These are phyloP conservation scores for Oemleria cerasiformis DNA, from an alignment of 306 rosid species.

Conservation along the genomic window DNA sequence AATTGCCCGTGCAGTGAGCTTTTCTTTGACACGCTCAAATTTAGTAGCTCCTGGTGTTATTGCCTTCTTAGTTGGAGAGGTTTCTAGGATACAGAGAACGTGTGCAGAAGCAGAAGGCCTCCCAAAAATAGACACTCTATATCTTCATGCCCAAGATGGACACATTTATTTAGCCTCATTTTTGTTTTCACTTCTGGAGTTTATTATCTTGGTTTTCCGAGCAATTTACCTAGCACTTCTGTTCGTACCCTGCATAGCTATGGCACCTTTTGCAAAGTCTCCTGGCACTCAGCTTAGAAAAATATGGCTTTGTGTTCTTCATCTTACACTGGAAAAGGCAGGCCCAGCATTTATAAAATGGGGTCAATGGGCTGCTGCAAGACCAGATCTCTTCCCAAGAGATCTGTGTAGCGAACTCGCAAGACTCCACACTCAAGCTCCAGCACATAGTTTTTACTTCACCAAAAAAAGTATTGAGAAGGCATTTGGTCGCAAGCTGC, in stretches of 20 bases:
- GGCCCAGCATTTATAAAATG: constrained; percentile 83
- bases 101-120: constrained; percentile 51
- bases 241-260: constrained; percentile 65
- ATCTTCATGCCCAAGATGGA: constrained; percentile 46
- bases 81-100: constrained; percentile 40
- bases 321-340: constrained; percentile 59
- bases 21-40: constrained; percentile 66
- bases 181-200: constrained; percentile 47
- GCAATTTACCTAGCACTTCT: constrained; percentile 57
- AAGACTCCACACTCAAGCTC: constrained; percentile 67
- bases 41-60: constrained; percentile 56
- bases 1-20: constrained; percentile 63
- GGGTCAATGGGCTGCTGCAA: constrained; percentile 94
- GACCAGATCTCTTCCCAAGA: constrained; percentile 76
- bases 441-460: constrained; percentile 56
- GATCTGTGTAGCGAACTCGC: constrained; percentile 72
- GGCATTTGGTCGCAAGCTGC: constrained; percentile 62
- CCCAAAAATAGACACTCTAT: constrained; percentile 38
- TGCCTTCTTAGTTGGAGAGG: constrained; percentile 51
- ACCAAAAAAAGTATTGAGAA: constrained; percentile 58
- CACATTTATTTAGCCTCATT: constrained; percentile 41
- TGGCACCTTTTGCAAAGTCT: constrained; percentile 52
- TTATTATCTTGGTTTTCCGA: constrained; percentile 50
- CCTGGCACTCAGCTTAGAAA: constrained; percentile 54
- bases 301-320: constrained; percentile 61